Conservation (phyloP, 2,329 filamentous ascomycete genomes). For the Aspergillus uvarum region DNA sequence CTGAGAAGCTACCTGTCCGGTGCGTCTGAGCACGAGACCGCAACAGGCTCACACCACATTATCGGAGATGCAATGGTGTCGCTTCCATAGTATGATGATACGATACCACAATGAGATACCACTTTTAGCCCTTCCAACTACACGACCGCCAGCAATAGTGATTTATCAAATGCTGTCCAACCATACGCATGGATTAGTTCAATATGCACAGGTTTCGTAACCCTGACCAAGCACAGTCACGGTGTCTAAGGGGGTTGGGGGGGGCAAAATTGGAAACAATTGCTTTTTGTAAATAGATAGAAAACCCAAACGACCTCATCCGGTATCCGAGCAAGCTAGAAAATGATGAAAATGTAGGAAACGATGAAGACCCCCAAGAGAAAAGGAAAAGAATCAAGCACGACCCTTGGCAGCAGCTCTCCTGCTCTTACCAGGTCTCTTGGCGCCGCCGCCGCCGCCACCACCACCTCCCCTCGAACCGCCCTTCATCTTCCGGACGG, state of each 20-base stretch:
- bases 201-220: slow-evolving; percentile 9
- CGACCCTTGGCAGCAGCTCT: slow-evolving; percentile 40
- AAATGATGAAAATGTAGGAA: neutral
- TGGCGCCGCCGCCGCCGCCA: slow-evolving; percentile 29
- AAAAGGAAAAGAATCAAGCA: slow-evolving; percentile 8
- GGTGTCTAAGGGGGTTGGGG: neutral
- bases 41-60: too few species aligned
- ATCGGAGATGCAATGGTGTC: neutral
- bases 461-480: slow-evolving; percentile 29
- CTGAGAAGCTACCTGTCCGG: too few species aligned
- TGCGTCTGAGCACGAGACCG: too few species aligned
- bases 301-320: slow-evolving; percentile 8
- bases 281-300: slow-evolving; percentile 1
- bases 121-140: neutral
- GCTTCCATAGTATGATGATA: slow-evolving; percentile 6
- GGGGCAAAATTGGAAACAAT: neutral
- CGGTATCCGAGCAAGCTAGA: slow-evolving; percentile 12
- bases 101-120: neutral
- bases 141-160: neutral
- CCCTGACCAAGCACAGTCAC: neutral
- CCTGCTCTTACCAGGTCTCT: slow-evolving; percentile 54
- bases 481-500: slow-evolving; percentile 78
- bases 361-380: neutral
- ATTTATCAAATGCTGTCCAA: neutral
- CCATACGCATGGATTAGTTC: neutral